Evolutionary conservation across 768 basidiomycete species (phyloP).

Genomic region (Mycena sanguinolenta): DNA sequence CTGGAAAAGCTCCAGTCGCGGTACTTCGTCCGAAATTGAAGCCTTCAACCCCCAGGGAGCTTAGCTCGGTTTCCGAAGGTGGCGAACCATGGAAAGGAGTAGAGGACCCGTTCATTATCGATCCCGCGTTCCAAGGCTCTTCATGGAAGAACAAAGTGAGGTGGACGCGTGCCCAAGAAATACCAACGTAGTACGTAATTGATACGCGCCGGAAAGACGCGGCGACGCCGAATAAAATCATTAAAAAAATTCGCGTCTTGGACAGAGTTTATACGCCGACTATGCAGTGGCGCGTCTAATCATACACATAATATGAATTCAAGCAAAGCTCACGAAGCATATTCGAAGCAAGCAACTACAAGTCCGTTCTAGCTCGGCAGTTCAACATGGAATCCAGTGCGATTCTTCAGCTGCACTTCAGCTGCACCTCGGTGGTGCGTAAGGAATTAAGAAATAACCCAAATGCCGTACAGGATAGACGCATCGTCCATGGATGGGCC

Average conservation of each 20-base stretch:
- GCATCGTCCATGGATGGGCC: constrained; percentile 10
- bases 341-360: background rate
- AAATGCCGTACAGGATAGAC: background rate
- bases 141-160: constrained; percentile 7
- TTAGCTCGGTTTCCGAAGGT: constrained; percentile 29
- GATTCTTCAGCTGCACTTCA: no score
- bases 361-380: background rate
- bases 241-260: background rate
- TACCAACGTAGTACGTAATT: constrained; percentile 5
- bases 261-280: no score
- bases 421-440: background rate
- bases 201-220: constrained; percentile 10
- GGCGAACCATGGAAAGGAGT: constrained; percentile 6
- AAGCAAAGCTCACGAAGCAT: background rate
- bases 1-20: constrained; percentile 18
- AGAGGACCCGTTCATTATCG: constrained; percentile 1
- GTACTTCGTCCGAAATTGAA: constrained; percentile 24
- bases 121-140: background rate
- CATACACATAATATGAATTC: no score
- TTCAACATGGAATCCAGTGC: background rate
- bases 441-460: background rate
- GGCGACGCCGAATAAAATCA: background rate
- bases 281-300: background rate
- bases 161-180: constrained; percentile 1
- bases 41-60: constrained; percentile 32